Base-by-base conservation (phyloP, 2,329 filamentous ascomycete species). In the Aspergillus puulaauensis region DNA sequence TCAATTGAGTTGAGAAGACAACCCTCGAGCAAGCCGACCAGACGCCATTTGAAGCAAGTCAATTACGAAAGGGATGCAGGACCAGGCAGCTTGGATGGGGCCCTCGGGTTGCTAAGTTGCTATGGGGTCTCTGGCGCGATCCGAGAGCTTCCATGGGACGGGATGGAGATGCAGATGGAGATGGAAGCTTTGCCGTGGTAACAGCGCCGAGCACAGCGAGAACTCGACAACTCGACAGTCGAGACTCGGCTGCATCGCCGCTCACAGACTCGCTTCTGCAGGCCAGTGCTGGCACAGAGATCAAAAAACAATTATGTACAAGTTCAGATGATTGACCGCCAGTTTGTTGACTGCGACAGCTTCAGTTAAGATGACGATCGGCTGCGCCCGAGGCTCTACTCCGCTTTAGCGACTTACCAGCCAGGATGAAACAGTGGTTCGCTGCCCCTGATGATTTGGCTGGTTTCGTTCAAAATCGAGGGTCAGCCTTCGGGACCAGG, bases 361-460 rank as follows among this genome's bases (percentile, higher is more conserved):
- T 39, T 37, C 50, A 27, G 21, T 45, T 56, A 58, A 59, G 48
- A 61, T 61, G 59, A 61, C 52, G 59, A 61, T 61, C 59, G 59
- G 52, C 58, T 61, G 52, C 31, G 52, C 52, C 58, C 56, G 58
- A 49, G 58, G 52, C 58, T 61, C 52, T 55, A 9, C 27, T 31
- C 27, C 27, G 27, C 27, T 31, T 31, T 31, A 61, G 55, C 43
- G 44, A 58, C 56, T 49, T 57, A 31, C 49, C 52, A 39, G 24
- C 59, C 46, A 40, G 33, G 39, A 54, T 61, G 59, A 61, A 61
- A 61, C 59, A 59, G 59, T 61, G 59, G 59, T 54, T 61, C 57
- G 47, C 43, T 52, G 56, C 56, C 59, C 59, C 59, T 59, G 58
- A 61, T 56, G 40, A 61, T 53, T 56, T 51, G 44, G 23, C 57